These are phyloP conservation scores for Acanthamoeba sp. DNA, from an alignment of 208 protist species.

Conservation along the genomic window DNA sequence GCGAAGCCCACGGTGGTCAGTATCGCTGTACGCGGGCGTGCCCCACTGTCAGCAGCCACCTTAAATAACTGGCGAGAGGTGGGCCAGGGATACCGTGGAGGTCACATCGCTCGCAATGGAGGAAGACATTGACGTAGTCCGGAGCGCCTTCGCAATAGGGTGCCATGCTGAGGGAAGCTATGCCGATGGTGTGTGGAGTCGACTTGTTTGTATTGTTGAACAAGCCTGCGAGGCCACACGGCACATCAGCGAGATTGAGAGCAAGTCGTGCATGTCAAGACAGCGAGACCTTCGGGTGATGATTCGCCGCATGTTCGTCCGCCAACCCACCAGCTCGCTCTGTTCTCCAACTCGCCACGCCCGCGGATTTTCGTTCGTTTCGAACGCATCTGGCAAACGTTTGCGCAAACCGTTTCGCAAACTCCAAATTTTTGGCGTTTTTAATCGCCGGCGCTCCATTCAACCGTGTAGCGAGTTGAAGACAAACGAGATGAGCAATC, in stretches of 20 bases:
- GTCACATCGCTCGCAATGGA: conserved; percentile 17
- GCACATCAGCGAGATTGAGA: neutral
- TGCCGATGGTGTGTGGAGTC: no score
- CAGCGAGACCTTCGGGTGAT: neutral
- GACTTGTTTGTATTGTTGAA: no score
- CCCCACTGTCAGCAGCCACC: neutral
- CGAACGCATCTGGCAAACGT: neutral
- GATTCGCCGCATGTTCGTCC: neutral
- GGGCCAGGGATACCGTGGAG: neutral
- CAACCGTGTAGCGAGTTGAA: no score
- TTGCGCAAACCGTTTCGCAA: no score
- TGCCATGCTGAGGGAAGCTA: neutral
- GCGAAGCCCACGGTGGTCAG: conserved; percentile 15
- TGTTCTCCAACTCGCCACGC: neutral
- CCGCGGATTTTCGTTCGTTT: neutral
- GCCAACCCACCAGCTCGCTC: neutral
- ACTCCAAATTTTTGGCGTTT: no score
- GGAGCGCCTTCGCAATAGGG: neutral
- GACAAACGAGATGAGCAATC: neutral
- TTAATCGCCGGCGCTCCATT: no score
- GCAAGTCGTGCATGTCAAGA: neutral
- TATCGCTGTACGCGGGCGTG: neutral
- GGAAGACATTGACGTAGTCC: conserved; percentile 18
- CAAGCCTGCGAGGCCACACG: no score
- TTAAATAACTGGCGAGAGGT: neutral